These are phyloP conservation scores for Mycosphaerella sp. DNA, from an alignment of 2,329 filamentous ascomycete genomes.

Conservation along the genomic window DNA sequence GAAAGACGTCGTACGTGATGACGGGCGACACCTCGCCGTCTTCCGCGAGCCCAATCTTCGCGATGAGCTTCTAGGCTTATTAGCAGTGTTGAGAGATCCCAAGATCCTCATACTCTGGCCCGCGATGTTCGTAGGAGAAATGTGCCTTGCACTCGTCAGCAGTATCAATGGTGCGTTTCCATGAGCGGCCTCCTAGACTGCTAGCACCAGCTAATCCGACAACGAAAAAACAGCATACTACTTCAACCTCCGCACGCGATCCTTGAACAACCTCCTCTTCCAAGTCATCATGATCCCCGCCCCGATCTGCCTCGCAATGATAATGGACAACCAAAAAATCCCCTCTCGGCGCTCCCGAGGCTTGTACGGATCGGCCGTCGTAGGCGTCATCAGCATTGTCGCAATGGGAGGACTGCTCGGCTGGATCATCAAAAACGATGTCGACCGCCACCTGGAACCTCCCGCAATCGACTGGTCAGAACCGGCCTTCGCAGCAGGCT, in stretches of 20 bases:
- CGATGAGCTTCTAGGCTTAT: slow-evolving; percentile 2
- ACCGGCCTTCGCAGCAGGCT: slow-evolving; percentile 8
- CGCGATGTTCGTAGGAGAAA: slow-evolving; percentile 19
- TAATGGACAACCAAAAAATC: slow-evolving; percentile 14
- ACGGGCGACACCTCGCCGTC: slow-evolving; percentile 15
- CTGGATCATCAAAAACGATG: slow-evolving; percentile 11
- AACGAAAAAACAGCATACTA: slow-evolving; percentile 3
- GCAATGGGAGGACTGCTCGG: slow-evolving; percentile 9
- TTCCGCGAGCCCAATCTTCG: slow-evolving; percentile 6
- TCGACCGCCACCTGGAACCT: slow-evolving; percentile 11
- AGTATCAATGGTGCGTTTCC: slow-evolving; percentile 10
- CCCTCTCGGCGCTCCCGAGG: slow-evolving; percentile 5
- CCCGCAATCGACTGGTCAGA: slow-evolving; percentile 17
- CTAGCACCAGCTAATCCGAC: neutral
- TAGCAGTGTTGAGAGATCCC: slow-evolving; percentile 15
- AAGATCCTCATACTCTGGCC: slow-evolving; percentile 19
- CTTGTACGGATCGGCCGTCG: slow-evolving; percentile 10
- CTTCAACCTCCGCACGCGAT: slow-evolving; percentile 17
- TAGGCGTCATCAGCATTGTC: slow-evolving; percentile 6
- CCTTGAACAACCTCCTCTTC: slow-evolving; percentile 17
- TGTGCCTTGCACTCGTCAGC: slow-evolving; percentile 21
- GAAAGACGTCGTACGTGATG: slow-evolving; percentile 15
- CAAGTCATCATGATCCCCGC: slow-evolving; percentile 17
- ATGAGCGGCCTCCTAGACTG: neutral
- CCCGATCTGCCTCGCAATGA: slow-evolving; percentile 8